Conservation (phyloP, 208 protist species). For the Crithidia expoeki region DNA sequence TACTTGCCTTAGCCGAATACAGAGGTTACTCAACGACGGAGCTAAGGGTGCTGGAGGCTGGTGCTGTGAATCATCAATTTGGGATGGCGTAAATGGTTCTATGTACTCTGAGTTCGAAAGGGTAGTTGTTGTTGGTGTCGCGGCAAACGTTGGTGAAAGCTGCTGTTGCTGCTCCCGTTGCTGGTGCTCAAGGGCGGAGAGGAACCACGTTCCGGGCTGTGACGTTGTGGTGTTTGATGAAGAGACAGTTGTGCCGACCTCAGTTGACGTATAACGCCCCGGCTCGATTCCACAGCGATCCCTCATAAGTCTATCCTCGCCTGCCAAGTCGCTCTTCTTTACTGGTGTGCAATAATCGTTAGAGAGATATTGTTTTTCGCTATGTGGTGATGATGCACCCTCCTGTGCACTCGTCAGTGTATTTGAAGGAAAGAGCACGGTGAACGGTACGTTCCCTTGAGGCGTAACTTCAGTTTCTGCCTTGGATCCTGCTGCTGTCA, state of each 20-base stretch:
- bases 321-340: neutral
- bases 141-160: neutral
- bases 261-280: neutral
- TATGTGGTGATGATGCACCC: neutral
- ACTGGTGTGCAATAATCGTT: neutral
- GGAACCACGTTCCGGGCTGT: slow-evolving; percentile 4
- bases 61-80: too few species aligned
- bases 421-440: neutral
- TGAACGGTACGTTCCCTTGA: neutral
- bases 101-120: too few species aligned
- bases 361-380: neutral
- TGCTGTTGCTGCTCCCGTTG: slow-evolving; percentile 15
- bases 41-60: too few species aligned
- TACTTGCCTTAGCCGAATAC: too few species aligned
- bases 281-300: too few species aligned
- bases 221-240: neutral
- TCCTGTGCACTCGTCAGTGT: neutral
- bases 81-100: too few species aligned
- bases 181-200: slow-evolving; percentile 26
- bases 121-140: too few species aligned
- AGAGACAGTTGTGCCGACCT: neutral
- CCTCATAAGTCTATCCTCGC: too few species aligned
- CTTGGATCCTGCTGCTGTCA: neutral
- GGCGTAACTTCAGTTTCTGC: neutral
- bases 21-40: too few species aligned